Base-by-base conservation (phyloP, 1,139 yeast species). In the Taiozyma onychis region DNA sequence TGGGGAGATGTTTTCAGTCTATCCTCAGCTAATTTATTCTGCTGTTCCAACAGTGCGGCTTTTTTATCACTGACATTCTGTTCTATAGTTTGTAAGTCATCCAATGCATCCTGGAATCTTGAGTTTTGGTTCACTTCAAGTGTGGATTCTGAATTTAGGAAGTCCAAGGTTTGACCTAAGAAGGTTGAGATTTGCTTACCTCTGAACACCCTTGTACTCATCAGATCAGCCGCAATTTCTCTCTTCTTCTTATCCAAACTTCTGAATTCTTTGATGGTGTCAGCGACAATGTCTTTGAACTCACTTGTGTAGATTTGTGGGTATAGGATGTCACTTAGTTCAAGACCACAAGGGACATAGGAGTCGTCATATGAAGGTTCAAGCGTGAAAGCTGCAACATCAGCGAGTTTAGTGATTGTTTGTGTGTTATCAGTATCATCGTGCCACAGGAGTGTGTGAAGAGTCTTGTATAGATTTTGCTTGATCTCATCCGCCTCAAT, bases 301-400 rank as follows among this genome's bases (percentile, higher is more conserved):
- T 66, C 67, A 24, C 59, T 51, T 0, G 75, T 63, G 57, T 73
- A 77, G 8, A 78, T 62, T 49, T 74, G 77, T 0, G 81, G 81
- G 50, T 73, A 76, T 59, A 77, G 71, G 14, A 54, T 55, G 6
- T 66, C 62, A 2, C 69, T 68, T 18, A 75, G 46, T 13, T 60
- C 58, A 44, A 75, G 60, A 0, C 77, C 77, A 4, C 34, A 13
- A 6, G 53, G 43, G 1, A 41, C 66, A 62, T 1, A 67, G 65
- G 4, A 63, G 49, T 18, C 57, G 45, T 64, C 64, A 27, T 65
- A 61, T 14, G 69, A 68, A 6, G 70, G 66, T 28, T 71, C 71
- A 30, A 76, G 58, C 2, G 70, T 55, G 26, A 78, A 57, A 1
- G 73, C 63, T 7, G 77, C 51, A 2, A 76, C 56, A 51, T 74